Conservation (phyloP, 495 filamentous ascomycete genomes). For the Aspergillus asperescens region DNA sequence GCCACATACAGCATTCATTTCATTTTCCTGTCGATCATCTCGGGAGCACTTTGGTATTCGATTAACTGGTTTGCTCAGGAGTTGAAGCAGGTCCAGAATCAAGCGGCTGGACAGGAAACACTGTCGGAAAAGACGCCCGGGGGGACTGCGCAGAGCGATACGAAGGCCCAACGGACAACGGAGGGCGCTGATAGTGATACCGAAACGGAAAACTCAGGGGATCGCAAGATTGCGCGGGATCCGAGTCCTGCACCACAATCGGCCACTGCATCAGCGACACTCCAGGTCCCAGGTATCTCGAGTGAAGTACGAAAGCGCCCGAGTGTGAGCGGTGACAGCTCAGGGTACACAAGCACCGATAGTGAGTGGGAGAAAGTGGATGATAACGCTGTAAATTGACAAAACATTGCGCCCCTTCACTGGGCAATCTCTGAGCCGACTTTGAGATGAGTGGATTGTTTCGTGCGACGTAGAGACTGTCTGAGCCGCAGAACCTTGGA, state of each 20-base stretch:
- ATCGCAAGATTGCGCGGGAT: constrained; percentile 16
- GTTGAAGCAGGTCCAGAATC: constrained; percentile 57
- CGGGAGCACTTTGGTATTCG: constrained; percentile 76
- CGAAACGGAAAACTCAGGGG: constrained; percentile 40
- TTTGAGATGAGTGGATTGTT: background rate
- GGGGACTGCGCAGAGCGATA: constrained; percentile 21
- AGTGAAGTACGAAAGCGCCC: constrained; percentile 36
- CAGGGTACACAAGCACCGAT: constrained; percentile 50
- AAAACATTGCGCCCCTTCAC: background rate
- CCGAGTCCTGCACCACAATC: constrained; percentile 21
- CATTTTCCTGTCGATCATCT: constrained; percentile 68
- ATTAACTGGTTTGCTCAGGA: constrained; percentile 97
- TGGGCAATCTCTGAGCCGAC: background rate
- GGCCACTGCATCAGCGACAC: constrained; percentile 21
- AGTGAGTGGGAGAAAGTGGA: constrained; percentile 56
- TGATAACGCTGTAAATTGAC: constrained; percentile 26
- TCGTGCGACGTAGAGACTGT: background rate
- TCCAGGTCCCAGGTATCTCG: constrained; percentile 27
- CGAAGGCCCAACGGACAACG: constrained; percentile 27
- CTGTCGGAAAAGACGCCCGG: constrained; percentile 28
- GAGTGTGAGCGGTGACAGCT: constrained; percentile 41
- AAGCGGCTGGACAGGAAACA: constrained; percentile 47
- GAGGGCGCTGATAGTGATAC: constrained; percentile 44
- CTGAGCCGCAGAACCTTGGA: background rate
- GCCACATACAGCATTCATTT: constrained; percentile 89